Evolutionary conservation across 169 alveolate genomes (phyloP), one percentile per base, ranked within the genome.

Genomic region (Plasmodium gonderi): DNA sequence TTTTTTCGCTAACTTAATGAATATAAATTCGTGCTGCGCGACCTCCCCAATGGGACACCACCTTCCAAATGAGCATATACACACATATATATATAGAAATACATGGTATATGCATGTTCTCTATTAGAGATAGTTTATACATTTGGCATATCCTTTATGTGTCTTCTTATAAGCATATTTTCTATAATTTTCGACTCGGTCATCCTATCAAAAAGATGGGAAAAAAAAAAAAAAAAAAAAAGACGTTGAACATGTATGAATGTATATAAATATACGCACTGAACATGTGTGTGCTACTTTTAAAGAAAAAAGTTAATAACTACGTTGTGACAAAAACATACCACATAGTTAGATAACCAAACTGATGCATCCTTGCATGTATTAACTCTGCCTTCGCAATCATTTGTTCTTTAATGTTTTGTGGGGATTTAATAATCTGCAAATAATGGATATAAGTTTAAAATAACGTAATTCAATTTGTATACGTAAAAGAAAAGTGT

Each of bases 121-220:
- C 72, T 23, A 31, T 11, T 79, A 44, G 31, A 12, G 29, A 20
- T 9, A 38, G 72, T 31, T 7, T 60, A 31, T 64, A 80, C 79
- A 80, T 65, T 82, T 83, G 92, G 76, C 31, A 83, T 31, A 42
- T 83, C 92, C 82, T 83, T 83, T 42, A 83, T 54, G 77, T 83
- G 92, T 29, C 92, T 83, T 72, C 77, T 83, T 83, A 83, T 83
- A 40, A 83, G 92, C 81, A 74, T 83, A 29, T 83, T 83, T 49
- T 83, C 92, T 69, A 83, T 83, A 47, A 83, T 74, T 49, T 83
- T 83, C 26, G 92, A 83, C 40, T 83, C 92, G 14, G 92, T 83
- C 85, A 74, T 83, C 92, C 92, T 83, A 42, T 42, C 60, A 42
- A 20, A 49, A 47, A 51, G 51, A 38, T 31, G 72, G 72, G 33